phyloP scores from a whole-genome alignment of 495 filamentous ascomycete species.

The Neurospora sp. region DNA sequence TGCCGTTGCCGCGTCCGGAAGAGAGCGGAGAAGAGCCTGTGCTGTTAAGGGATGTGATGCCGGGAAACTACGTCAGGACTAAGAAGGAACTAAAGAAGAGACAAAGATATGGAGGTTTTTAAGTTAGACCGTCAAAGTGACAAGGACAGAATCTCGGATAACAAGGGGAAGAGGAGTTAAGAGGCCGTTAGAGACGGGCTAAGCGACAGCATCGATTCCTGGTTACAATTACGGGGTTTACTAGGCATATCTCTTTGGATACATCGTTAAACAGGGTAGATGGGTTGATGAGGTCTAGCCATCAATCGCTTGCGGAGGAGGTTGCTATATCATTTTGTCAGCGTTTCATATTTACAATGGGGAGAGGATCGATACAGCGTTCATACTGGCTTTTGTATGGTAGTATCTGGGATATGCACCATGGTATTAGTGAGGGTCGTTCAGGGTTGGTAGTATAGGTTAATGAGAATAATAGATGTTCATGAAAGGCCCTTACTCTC shows the following conservation, averaged over 20 bases:
- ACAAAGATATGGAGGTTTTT: background rate
- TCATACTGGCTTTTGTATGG: background rate
- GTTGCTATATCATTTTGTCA: background rate
- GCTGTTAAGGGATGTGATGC: background rate
- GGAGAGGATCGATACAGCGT: background rate
- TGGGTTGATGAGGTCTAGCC: background rate
- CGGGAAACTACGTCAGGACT: background rate
- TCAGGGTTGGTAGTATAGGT: background rate
- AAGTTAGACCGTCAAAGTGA: background rate
- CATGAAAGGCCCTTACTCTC: background rate
- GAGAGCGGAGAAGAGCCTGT: background rate
- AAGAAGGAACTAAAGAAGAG: background rate
- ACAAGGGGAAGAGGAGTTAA: background rate
- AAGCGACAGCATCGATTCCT: background rate
- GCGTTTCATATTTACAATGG: background rate
- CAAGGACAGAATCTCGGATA: background rate
- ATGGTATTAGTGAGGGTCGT: background rate
- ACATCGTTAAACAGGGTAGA: background rate
- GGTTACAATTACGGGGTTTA: background rate
- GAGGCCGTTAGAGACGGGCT: background rate
- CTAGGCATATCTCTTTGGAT: background rate
- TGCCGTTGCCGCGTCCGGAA: background rate
- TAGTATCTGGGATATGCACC: background rate
- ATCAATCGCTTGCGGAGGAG: background rate
- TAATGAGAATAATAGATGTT: background rate